Percentiles rank a stretch among this genome's conserved stretches.
Evolutionary conservation across 768 basidiomycete genomes (phyloP).

Genomic region (Phallus indusiatus): DNA sequence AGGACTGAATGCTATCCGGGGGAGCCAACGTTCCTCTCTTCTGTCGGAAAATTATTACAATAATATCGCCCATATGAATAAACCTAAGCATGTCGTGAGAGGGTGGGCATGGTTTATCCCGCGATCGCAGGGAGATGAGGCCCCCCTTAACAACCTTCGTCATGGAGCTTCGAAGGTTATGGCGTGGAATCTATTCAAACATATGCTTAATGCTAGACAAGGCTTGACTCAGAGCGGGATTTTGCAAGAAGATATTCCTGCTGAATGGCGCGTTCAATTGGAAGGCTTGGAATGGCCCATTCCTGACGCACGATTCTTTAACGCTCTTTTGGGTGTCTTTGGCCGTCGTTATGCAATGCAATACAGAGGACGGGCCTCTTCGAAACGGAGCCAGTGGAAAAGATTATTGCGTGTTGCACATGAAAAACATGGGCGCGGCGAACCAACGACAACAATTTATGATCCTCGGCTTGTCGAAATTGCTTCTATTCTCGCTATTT

Average conservation of each 20-base stretch:
- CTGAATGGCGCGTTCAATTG: conserved; percentile 10
- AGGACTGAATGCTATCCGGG: not conserved
- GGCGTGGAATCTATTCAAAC: conserved; percentile 24
- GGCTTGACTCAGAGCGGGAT: not conserved
- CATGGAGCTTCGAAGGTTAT: conserved; percentile 16
- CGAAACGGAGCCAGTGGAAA: not conserved
- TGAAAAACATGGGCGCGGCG: not conserved
- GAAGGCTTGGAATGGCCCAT: conserved; percentile 25
- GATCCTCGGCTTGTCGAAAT: conserved; percentile 7
- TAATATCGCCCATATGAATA: too few species aligned
- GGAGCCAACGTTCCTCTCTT: not conserved
- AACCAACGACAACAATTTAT: not conserved
- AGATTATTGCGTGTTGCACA: not conserved
- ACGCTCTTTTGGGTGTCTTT: conserved; percentile 44
- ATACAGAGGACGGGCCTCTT: not conserved
- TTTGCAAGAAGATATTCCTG: not conserved
- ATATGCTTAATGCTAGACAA: conserved; percentile 24
- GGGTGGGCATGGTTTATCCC: conserved; percentile 30
- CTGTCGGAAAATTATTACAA: not conserved
- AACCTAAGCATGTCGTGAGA: conserved; percentile 12
- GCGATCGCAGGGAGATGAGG: not conserved
- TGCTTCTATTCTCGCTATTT: conserved; percentile 1
- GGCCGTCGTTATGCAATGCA: conserved; percentile 16
- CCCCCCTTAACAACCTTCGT: conserved; percentile 16
- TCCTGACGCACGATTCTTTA: conserved; percentile 62